A percentile compares a stretch with the other conserved stretches of the same genome.
Conservation (phyloP, 257 asterid genomes). For the Petunia axillaris region DNA sequence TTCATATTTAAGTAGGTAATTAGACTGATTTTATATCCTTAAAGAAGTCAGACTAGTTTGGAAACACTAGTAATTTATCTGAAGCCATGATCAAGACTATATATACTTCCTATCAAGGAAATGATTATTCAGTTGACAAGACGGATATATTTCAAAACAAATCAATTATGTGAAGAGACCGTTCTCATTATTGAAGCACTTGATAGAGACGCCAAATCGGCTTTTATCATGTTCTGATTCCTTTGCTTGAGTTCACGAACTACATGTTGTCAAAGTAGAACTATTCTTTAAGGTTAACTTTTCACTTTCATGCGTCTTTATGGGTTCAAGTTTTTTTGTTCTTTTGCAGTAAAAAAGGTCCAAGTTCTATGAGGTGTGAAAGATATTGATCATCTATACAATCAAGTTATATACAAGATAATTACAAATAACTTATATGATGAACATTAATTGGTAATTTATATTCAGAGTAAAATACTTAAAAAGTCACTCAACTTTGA, state of each 20-base stretch:
- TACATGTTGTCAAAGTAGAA: background rate
- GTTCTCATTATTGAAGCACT: background rate
- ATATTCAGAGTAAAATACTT: no score
- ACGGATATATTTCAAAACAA: background rate
- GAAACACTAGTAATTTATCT: background rate
- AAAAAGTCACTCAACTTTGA: no score
- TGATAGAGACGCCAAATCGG: background rate
- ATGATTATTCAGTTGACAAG: background rate
- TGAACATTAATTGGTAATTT: no score
- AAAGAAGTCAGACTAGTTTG: background rate
- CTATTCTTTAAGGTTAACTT: background rate
- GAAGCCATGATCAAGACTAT: background rate
- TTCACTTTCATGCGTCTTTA: background rate
- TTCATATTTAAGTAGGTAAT: background rate
- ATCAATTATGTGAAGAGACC: background rate
- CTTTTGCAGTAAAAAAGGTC: background rate
- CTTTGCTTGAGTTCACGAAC: background rate
- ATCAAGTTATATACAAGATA: no score
- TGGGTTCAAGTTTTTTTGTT: background rate
- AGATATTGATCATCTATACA: no score
- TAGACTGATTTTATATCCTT: background rate
- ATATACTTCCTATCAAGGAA: background rate
- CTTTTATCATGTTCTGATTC: conserved; percentile 1
- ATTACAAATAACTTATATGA: no score
- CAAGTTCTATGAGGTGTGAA: no score